phyloP scores from a whole-genome alignment of 2,329 filamentous ascomycete species.

The Nemania abortiva region DNA sequence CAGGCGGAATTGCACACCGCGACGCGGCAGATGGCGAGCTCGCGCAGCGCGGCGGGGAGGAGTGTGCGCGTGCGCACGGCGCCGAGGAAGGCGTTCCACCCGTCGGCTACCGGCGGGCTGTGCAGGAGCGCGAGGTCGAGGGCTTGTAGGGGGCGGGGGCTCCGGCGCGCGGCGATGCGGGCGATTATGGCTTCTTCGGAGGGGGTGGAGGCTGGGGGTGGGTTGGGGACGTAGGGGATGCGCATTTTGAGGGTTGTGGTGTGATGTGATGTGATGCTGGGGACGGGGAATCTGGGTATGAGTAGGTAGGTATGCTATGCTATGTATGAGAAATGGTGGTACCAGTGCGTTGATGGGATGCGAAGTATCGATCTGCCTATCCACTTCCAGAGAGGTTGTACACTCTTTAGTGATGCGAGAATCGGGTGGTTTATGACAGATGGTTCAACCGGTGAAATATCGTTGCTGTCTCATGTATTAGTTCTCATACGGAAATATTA shows the following conservation, averaged over 20 bases:
- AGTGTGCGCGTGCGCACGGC: constrained; percentile 68
- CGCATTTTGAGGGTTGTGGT: constrained; percentile 64
- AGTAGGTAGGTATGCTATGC: too few relatives aligned
- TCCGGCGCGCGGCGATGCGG: constrained; percentile 74
- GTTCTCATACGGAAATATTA: too few relatives aligned
- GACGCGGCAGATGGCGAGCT: constrained; percentile 84
- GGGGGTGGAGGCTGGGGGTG: constrained; percentile 58
- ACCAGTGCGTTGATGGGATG: too few relatives aligned
- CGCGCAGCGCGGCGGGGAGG: constrained; percentile 70
- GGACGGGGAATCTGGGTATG: background rate
- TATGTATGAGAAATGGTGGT: too few relatives aligned
- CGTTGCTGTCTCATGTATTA: too few relatives aligned
- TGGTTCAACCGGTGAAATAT: too few relatives aligned
- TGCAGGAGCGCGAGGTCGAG: constrained; percentile 84
- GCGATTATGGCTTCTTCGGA: constrained; percentile 69
- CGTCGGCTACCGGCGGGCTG: constrained; percentile 78
- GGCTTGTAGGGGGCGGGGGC: constrained; percentile 76
- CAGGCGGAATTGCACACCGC: constrained; percentile 83
- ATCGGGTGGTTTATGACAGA: too few relatives aligned
- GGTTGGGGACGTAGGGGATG: constrained; percentile 72
- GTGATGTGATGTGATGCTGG: background rate
- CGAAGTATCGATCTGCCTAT: too few relatives aligned
- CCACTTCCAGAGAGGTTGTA: too few relatives aligned
- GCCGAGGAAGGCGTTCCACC: constrained; percentile 78
- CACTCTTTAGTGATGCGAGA: too few relatives aligned